Evolutionary conservation across 257 asterid genomes (phyloP).

Genomic region (Gentiana straminea): DNA sequence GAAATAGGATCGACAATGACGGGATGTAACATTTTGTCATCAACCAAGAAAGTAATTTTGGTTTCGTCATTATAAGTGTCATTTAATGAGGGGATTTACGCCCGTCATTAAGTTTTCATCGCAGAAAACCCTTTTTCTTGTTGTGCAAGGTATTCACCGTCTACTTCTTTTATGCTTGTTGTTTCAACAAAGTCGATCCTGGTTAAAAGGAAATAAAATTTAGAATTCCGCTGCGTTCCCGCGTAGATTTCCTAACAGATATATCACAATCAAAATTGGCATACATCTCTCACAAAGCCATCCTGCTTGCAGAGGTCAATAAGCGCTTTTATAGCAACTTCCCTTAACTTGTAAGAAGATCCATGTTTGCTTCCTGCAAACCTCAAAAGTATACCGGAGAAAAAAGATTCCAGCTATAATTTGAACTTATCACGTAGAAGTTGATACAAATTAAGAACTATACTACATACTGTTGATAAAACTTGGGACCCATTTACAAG

Average conservation of each 20-base stretch:
- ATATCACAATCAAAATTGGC: constrained; percentile 91
- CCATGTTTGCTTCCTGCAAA: constrained; percentile 77
- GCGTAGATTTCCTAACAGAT: constrained; percentile 12
- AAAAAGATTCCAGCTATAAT: constrained; percentile 78
- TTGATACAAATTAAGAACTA: constrained; percentile 85
- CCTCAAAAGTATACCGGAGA: constrained; percentile 71
- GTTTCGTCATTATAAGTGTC: no score
- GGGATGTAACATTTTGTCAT: no score
- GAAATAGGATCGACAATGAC: no score
- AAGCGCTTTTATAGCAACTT: constrained; percentile 94
- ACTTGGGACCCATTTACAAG: constrained; percentile 85
- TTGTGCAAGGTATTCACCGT: no score
- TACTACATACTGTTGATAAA: constrained; percentile 89
- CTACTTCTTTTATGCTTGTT: no score
- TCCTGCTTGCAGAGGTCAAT: constrained; percentile 93
- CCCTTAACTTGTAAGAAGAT: constrained; percentile 87
- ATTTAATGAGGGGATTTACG: no score
- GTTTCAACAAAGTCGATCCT: no score
- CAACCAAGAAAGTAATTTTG: no score
- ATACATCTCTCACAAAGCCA: constrained; percentile 65
- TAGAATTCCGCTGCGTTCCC: no score
- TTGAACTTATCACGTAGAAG: constrained; percentile 72
- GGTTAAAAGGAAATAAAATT: no score
- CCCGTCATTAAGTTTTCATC: no score
- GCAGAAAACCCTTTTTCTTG: no score